Percentiles rank a stretch among this genome's conserved stretches.
These are phyloP conservation scores for Metahyphopichia silvanorum DNA, from an alignment of 805 yeast species.

Conservation along the genomic window DNA sequence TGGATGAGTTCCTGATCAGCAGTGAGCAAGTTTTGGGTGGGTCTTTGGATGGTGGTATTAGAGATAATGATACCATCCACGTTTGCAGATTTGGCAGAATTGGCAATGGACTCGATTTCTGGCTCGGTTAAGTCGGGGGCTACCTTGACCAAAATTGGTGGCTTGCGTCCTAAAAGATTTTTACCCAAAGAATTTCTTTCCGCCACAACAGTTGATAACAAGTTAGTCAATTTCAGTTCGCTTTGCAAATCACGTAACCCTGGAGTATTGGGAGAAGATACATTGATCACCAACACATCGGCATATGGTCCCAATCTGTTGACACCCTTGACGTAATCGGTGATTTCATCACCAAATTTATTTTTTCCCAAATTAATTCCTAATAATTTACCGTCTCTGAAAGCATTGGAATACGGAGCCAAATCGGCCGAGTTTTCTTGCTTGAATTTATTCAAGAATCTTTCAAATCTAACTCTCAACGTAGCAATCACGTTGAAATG, in stretches of 20 bases:
- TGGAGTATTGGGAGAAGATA: constrained; percentile 95
- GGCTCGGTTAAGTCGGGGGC: constrained; percentile 88
- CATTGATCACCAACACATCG: constrained; percentile 86
- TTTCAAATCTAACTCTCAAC: constrained; percentile 61
- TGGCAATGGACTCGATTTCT: constrained; percentile 80
- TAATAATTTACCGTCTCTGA: constrained; percentile 61
- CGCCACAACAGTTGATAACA: constrained; percentile 61
- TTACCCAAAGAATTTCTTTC: constrained; percentile 56
- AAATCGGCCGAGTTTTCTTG: constrained; percentile 10
- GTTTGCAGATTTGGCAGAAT: constrained; percentile 68
- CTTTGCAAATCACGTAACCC: constrained; percentile 85
- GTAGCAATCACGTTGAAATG: constrained; percentile 70
- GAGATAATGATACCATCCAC: constrained; percentile 92
- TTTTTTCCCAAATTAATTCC: constrained; percentile 91
- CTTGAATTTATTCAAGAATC: constrained; percentile 22
- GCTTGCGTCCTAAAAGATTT: constrained; percentile 46
- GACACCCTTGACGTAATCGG: constrained; percentile 85
- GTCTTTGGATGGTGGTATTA: constrained; percentile 88
- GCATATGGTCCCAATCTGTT: constrained; percentile 77
- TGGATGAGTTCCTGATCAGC: constrained; percentile 34
- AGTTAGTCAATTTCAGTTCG: constrained; percentile 65
- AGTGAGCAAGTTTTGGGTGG: constrained; percentile 52
- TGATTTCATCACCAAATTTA: constrained; percentile 84
- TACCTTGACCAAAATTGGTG: constrained; percentile 85
- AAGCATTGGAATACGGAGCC: constrained; percentile 40